Evolutionary conservation across 2,329 filamentous ascomycete genomes (phyloP), one percentile per base, ranked within the genome.

Genomic region (Fusarium guadeloupense): DNA sequence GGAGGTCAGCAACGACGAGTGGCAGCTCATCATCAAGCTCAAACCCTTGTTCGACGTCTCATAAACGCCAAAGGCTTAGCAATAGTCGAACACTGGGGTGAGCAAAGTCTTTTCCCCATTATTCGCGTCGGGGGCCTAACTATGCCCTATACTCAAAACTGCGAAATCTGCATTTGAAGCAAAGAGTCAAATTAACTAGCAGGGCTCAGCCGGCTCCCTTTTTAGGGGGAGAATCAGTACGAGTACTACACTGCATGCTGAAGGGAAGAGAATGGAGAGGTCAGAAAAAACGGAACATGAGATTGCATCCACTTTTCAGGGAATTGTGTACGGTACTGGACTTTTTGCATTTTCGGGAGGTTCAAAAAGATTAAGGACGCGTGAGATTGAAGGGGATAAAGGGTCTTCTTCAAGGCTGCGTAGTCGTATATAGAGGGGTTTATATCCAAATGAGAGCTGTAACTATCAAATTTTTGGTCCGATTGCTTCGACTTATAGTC

Each of bases 31-130:
- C 73, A 91, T 94, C 78, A 96, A 97, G 84, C 81, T 99, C 74
- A 99, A 99, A 86, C 88, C 91, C 34, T 74, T 96, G 67, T 97
- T 98, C 74, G 95, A 98, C 77, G 90, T 97, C 76, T 83, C 83
- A 70, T 93, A 84, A 80, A 59, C 28, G 25, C 23, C 25, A 21
- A 26, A 31, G n/a, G 9, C 21, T 14, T 28, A 17, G 21, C 31
- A 59, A 43, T 31, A 38, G 25, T 23, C 28, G 28, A 30, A 40
- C 13, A 13, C 30, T 35, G 28, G 16, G n/a, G 20, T 37, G 21
- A 12, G 38, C 40, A 12, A 26, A 26, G 25, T n/a, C n/a, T n/a
- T n/a, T n/a, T n/a, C n/a, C n/a, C n/a, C 35, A 31, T 23, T 16
- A 42, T 28, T 23, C 25, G 51, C 56, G 51, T 23, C 56, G 56